Evolutionary conservation across 2,329 filamentous ascomycete species (phyloP).

Genomic region (Arthrocladium fulminans): DNA sequence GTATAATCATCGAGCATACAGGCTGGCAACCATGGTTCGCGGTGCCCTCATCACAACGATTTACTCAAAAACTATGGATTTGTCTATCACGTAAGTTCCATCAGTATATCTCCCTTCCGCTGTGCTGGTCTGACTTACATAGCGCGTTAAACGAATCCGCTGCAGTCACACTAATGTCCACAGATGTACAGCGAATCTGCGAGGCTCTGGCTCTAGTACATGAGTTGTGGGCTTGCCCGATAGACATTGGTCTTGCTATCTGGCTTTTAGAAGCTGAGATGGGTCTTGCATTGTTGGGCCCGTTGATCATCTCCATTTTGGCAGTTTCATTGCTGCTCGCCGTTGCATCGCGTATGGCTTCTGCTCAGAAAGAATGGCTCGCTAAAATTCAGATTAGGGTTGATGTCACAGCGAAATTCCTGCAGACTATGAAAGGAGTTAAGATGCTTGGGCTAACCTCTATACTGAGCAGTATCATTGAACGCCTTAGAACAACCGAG

Average conservation of each 20-base stretch:
- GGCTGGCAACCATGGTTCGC: slow-evolving; percentile 34
- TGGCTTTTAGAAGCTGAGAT: slow-evolving; percentile 35
- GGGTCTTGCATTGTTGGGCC: slow-evolving; percentile 23
- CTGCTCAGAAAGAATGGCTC: slow-evolving; percentile 32
- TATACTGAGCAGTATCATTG: slow-evolving; percentile 31
- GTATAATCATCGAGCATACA: slow-evolving; percentile 36
- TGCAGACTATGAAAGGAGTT: slow-evolving; percentile 35
- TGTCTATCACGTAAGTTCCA: slow-evolving; percentile 17
- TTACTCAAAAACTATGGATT: slow-evolving; percentile 38
- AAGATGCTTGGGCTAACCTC: slow-evolving; percentile 34
- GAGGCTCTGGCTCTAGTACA: slow-evolving; percentile 35
- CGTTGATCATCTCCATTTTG: slow-evolving; percentile 7
- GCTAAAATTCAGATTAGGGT: slow-evolving; percentile 36
- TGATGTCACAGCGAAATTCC: slow-evolving; percentile 31
- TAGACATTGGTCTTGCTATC: slow-evolving; percentile 39
- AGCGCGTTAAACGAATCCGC: slow-evolving; percentile 28
- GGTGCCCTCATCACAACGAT: slow-evolving; percentile 42
- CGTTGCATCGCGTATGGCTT: slow-evolving; percentile 2
- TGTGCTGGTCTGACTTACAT: slow-evolving; percentile 1
- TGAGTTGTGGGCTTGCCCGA: slow-evolving; percentile 38
- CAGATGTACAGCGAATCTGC: slow-evolving; percentile 36
- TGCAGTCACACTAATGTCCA: slow-evolving; percentile 40
- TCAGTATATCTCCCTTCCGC: slow-evolving; percentile 22
- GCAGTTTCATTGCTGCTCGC: not conserved
- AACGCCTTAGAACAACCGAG: slow-evolving; percentile 34